Evolutionary conservation across 2,329 filamentous ascomycete species (phyloP).

Genomic region (Hymenoscyphus fraxineus): DNA sequence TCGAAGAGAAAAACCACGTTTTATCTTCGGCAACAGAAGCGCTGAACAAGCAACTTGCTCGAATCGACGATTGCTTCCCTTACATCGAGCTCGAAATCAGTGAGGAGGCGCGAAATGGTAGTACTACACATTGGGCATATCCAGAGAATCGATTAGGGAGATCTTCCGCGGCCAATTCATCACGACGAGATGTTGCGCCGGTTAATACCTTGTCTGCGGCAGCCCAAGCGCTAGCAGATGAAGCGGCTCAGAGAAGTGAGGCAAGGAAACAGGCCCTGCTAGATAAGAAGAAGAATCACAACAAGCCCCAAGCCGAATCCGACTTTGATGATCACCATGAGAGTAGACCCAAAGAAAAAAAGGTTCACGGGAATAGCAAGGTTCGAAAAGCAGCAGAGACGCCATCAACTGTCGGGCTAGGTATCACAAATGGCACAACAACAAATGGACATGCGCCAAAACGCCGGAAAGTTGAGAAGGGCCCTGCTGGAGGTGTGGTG

Average conservation of each 20-base stretch:
- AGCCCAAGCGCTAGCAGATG: constrained; percentile 73
- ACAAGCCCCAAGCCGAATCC: constrained; percentile 63
- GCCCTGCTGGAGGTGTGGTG: constrained; percentile 44
- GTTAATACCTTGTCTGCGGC: constrained; percentile 66
- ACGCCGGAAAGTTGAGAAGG: constrained; percentile 76
- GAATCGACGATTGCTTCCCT: constrained; percentile 83
- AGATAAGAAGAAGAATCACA: constrained; percentile 65
- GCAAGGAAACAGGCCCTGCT: constrained; percentile 77
- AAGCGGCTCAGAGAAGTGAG: constrained; percentile 80
- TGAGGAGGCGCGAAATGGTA: constrained; percentile 91
- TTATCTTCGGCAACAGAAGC: constrained; percentile 89
- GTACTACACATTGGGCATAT: constrained; percentile 92
- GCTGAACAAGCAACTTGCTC: constrained; percentile 75
- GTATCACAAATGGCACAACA: constrained; percentile 55
- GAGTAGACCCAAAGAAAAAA: constrained; percentile 54
- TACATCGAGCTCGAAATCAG: constrained; percentile 86
- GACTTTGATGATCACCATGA: constrained; percentile 70
- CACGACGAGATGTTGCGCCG: constrained; percentile 73
- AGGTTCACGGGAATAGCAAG: constrained; percentile 56
- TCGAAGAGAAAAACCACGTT: constrained; percentile 98
- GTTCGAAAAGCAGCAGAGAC: constrained; percentile 58
- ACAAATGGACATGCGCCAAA: constrained; percentile 59
- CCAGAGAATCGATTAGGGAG: constrained; percentile 71
- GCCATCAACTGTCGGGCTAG: constrained; percentile 54
- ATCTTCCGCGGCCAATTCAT: constrained; percentile 65